These are phyloP conservation scores for Diaporthe eres DNA, from an alignment of 2,329 filamentous ascomycete genomes.

Conservation along the genomic window DNA sequence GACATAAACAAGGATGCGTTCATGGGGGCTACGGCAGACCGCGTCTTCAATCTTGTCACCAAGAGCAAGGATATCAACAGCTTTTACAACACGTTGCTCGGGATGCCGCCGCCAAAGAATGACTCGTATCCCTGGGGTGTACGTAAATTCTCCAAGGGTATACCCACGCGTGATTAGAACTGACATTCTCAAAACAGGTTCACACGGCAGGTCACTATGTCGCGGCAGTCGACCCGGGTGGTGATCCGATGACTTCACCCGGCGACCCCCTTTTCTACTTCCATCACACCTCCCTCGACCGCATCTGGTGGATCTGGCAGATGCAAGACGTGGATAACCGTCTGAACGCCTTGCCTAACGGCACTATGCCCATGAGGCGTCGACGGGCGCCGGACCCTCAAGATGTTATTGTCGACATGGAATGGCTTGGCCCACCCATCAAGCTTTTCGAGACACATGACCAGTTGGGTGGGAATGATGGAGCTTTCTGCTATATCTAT, in stretches of 20 bases:
- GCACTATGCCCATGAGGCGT: conserved; percentile 45
- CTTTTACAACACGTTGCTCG: conserved; percentile 59
- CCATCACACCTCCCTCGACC: conserved; percentile 56
- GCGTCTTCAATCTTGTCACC: conserved; percentile 52
- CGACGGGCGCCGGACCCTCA: conserved; percentile 22
- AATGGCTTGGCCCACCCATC: conserved; percentile 46
- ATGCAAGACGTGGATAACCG: conserved; percentile 45
- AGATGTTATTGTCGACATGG: conserved; percentile 46
- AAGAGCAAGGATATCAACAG: conserved; percentile 53
- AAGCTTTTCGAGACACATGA: conserved; percentile 47
- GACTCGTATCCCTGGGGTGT: conserved; percentile 56
- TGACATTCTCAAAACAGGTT: conserved; percentile 43
- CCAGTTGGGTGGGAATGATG: conserved; percentile 47
- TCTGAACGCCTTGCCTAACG: conserved; percentile 49
- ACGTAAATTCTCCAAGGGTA: conserved; percentile 35
- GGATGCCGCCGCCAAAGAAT: conserved; percentile 52
- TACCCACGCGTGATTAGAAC: background rate
- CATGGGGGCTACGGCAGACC: conserved; percentile 55
- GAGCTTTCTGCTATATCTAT: conserved; percentile 49
- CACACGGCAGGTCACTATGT: conserved; percentile 56
- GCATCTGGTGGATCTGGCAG: conserved; percentile 59
- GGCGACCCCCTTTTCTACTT: conserved; percentile 58
- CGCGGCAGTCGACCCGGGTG: conserved; percentile 54
- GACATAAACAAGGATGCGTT: conserved; percentile 55
- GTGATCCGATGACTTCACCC: conserved; percentile 53